Evolutionary conservation across 73 alveolate species (phyloP).

Genomic region (Paramecium biaurelia): DNA sequence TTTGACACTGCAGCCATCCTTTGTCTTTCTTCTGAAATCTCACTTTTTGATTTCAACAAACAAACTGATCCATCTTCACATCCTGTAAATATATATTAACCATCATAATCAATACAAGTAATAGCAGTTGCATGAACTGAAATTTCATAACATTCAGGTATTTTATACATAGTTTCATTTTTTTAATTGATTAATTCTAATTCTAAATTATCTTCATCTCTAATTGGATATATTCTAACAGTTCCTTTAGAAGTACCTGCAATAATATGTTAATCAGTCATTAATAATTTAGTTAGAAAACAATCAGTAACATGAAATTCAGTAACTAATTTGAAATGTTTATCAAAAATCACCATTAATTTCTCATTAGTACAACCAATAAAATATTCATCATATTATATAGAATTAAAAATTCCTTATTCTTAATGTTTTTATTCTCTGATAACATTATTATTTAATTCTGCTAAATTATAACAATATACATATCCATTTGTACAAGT

Average conservation of each 20-base stretch:
- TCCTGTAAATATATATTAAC: constrained; percentile 56
- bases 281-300: constrained; percentile 35
- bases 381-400: constrained; percentile 51
- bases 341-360: constrained; percentile 26
- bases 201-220: constrained; percentile 58
- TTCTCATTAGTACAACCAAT: constrained; percentile 63
- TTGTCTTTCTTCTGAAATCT: constrained; percentile 41
- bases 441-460: neutral
- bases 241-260: constrained; percentile 61
- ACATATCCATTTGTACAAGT: constrained; percentile 67
- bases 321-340: constrained; percentile 49
- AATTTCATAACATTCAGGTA: constrained; percentile 58
- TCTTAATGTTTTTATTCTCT: constrained; percentile 52
- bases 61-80: constrained; percentile 64
- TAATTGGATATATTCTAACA: constrained; percentile 53
- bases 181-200: constrained; percentile 38
- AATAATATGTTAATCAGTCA: constrained; percentile 28
- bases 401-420: constrained; percentile 49
- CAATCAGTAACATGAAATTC: constrained; percentile 64
- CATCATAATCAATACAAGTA: constrained; percentile 57
- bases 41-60: constrained; percentile 31
- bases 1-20: constrained; percentile 58
- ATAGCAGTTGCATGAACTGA: constrained; percentile 58
- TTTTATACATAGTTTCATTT: constrained; percentile 36
- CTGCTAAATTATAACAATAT: constrained; percentile 51